A percentile compares a stretch with the other conserved stretches of the same genome.
phyloP scores from a whole-genome alignment of 352 stramenopile genomes.

The Phytophthora hibernalis region DNA sequence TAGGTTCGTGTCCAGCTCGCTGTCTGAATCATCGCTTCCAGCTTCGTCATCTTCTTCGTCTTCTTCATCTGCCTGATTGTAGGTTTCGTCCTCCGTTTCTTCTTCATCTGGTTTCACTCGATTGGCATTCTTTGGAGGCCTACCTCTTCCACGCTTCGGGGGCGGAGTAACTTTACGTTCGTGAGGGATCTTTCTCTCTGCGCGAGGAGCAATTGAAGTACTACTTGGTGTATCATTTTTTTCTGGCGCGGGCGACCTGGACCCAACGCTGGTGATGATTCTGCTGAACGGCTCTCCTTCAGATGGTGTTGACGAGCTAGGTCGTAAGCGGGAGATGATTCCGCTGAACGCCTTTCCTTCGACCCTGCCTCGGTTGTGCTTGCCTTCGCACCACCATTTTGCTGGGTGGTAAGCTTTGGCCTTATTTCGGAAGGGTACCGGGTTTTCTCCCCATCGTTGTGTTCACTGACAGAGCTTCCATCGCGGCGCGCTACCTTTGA shows the following conservation, averaged over 20 bases:
- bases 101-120: conserved; percentile 24
- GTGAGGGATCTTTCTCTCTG: conserved; percentile 17
- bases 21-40: conserved; percentile 47
- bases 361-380: not conserved
- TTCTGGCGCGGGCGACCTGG: conserved; percentile 13
- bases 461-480: conserved; percentile 8
- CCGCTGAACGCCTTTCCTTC: conserved; percentile 10
- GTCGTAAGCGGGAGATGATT: not conserved
- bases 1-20: conserved; percentile 80
- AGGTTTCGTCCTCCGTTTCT: conserved; percentile 27
- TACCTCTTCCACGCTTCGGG: conserved; percentile 29
- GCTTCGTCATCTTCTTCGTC: conserved; percentile 23
- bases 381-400: conserved; percentile 4
- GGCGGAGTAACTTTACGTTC: conserved; percentile 14
- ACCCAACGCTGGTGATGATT: conserved; percentile 7
- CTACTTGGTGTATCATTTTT: not conserved
- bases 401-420: not conserved
- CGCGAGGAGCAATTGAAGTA: conserved; percentile 1
- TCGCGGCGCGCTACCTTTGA: not conserved
- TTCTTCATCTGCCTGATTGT: conserved; percentile 28
- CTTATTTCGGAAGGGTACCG: not conserved
- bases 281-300: conserved; percentile 15
- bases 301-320: not conserved
- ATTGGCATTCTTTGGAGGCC: conserved; percentile 27
- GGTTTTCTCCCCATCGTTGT: conserved; percentile 5